Conservation (phyloP, 768 basidiomycete species). For the Lactarius pseudohatsudake region DNA sequence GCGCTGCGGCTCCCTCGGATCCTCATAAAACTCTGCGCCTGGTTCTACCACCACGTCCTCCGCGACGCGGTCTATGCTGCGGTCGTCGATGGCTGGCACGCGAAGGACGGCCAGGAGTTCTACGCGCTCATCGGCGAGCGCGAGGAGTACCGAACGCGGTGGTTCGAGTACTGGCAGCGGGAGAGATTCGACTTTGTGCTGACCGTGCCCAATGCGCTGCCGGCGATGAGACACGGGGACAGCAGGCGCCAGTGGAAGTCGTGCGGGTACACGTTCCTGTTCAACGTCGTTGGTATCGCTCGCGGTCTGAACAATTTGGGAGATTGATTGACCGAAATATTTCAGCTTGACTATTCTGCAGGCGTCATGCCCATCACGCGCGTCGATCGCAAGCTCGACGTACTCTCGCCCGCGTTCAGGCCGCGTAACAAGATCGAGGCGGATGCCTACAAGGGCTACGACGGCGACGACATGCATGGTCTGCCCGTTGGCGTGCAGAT, state of each 20-base stretch:
- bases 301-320: neutral
- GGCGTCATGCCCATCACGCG: slow-evolving; percentile 61
- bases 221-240: slow-evolving; percentile 57
- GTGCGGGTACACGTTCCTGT: slow-evolving; percentile 64
- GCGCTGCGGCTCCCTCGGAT: slow-evolving; percentile 48
- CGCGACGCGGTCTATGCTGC: slow-evolving; percentile 55
- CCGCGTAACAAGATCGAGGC: slow-evolving; percentile 46
- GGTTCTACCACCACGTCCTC: slow-evolving; percentile 53
- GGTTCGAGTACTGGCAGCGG: slow-evolving; percentile 43
- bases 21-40: slow-evolving; percentile 47
- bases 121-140: slow-evolving; percentile 48
- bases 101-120: slow-evolving; percentile 53
- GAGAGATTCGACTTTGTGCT: slow-evolving; percentile 60
- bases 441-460: slow-evolving; percentile 53
- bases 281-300: slow-evolving; percentile 53
- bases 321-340: neutral
- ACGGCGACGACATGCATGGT: slow-evolving; percentile 63
- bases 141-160: slow-evolving; percentile 43
- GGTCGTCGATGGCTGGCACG: slow-evolving; percentile 48
- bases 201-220: slow-evolving; percentile 60
- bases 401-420: slow-evolving; percentile 37
- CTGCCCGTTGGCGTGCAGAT: slow-evolving; percentile 69
- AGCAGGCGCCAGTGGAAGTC: slow-evolving; percentile 50
- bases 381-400: slow-evolving; percentile 48
- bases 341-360: slow-evolving; percentile 52